Conservation (phyloP, 805 yeast species). For the Ogataea pini region DNA sequence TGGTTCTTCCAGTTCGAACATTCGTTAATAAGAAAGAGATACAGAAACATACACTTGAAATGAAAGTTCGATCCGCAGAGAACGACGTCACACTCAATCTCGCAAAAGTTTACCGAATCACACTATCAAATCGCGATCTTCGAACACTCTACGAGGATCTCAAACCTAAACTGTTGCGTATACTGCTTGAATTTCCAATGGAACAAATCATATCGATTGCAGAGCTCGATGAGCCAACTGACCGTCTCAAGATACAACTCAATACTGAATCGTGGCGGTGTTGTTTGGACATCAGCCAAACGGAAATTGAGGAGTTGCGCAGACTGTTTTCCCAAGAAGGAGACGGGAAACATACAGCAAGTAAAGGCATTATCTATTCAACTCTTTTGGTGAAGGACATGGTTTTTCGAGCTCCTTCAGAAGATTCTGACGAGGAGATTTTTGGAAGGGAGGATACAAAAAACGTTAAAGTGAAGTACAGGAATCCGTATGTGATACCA, state of each 20-base stretch:
- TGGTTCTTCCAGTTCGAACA: conserved; percentile 28
- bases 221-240: conserved; percentile 5
- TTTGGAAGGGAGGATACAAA: conserved; percentile 15
- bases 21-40: conserved; percentile 30
- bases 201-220: conserved; percentile 23
- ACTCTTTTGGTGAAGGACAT: conserved; percentile 23
- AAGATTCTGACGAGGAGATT: background rate
- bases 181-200: conserved; percentile 24
- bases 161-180: conserved; percentile 17
- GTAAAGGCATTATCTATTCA: conserved; percentile 13
- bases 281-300: conserved; percentile 22
- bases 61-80: conserved; percentile 5
- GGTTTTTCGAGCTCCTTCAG: conserved; percentile 8
- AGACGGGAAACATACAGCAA: background rate
- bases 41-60: conserved; percentile 21
- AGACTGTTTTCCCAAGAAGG: conserved; percentile 6
- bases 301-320: conserved; percentile 23
- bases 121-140: conserved; percentile 29
- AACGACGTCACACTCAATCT: conserved; percentile 17
- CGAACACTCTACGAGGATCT: conserved; percentile 23
- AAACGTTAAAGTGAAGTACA: conserved; percentile 21
- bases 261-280: conserved; percentile 30
- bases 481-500: conserved; percentile 21
- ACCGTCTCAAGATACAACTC: conserved; percentile 22
- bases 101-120: conserved; percentile 24